Evolutionary conservation across 345 rosid species (phyloP), one percentile per base, ranked within the genome.

Genomic region (Salix exigua): DNA sequence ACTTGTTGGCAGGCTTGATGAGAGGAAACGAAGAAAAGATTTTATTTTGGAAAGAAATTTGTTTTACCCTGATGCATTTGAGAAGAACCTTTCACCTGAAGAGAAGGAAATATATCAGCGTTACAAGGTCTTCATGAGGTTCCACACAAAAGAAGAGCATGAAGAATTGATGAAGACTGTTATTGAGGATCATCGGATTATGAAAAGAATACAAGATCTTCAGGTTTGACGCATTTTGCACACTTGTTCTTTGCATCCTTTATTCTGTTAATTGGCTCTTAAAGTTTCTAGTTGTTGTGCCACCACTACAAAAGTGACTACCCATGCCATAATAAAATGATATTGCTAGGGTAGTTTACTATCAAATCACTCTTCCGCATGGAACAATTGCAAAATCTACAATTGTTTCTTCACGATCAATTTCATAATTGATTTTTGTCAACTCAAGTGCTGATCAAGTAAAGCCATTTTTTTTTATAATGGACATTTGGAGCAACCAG

Each of bases 11-110:
- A 93, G 99, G 90, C 93, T 93, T 79, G 97, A 93, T 76, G 99
- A 96, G 88, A 92, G 99, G 88, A 92, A 93, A 81, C 92, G 92
- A n/a, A 88, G 96, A 80, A 96, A 92, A 81, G 90, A 93, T 70
- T 96, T 96, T 76, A 86, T 92, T 80, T 79, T 96, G 75, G 98
- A 93, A 75, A 89, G 98, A 82, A 92, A 93, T 82, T 80, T 96
- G 80, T 85, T 96, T 80, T 85, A 87, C 79, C 87, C 91, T 26
- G 90, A 91, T 71, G 85, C 89, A 73, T 88, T 89, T 66, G 96
- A 93, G 89, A 87, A 79, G 81, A 84, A 82, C 78, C 94, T 93
- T 72, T 85, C 91, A 42, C 79, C 86, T 14, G 96, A 89, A 69
- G 96, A 91, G 88, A 89, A 76, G 78, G 90, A 89, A 58, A 82